Conservation (phyloP, 495 filamentous ascomycete species). For the Saxispiralis lemnorum region DNA sequence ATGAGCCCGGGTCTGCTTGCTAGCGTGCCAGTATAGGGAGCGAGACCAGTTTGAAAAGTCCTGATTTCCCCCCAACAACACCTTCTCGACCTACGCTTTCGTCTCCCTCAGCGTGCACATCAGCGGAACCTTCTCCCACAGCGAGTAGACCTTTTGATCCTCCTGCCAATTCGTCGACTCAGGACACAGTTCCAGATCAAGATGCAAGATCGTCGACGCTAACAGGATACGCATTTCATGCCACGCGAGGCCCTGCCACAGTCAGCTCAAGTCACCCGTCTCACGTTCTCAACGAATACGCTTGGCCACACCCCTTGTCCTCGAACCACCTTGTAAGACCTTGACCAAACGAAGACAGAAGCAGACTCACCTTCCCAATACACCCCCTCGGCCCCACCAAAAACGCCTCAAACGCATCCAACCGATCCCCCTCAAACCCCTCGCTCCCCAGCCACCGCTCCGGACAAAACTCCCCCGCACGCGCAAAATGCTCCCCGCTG, state of each 20-base stretch:
- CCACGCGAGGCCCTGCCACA: conserved; percentile 19
- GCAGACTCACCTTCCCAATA: conserved; percentile 7
- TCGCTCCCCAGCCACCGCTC: conserved; percentile 17
- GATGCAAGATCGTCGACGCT: conserved; percentile 18
- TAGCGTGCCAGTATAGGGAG: too few relatives aligned
- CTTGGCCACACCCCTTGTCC: too few relatives aligned
- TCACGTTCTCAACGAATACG: too few relatives aligned
- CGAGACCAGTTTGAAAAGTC: too few relatives aligned
- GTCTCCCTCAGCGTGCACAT: conserved; percentile 2
- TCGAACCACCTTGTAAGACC: not conserved
- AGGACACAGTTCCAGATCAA: conserved; percentile 20
- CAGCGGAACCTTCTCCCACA: conserved; percentile 9
- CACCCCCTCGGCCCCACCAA: conserved; percentile 11
- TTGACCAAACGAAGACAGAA: not conserved
- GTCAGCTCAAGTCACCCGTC: too few relatives aligned
- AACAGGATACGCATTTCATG: conserved; percentile 24
- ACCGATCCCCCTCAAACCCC: conserved; percentile 9
- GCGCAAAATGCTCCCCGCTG: conserved; percentile 9
- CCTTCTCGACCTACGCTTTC: too few relatives aligned
- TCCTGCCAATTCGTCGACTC: conserved; percentile 20
- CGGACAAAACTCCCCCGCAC: conserved; percentile 13
- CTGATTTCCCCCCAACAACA: too few relatives aligned
- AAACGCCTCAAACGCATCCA: conserved; percentile 13
- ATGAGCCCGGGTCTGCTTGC: too few relatives aligned
- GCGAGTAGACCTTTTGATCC: conserved; percentile 8